Evolutionary conservation across 1,139 yeast species (phyloP), one percentile per base, ranked within the genome.

Genomic region (Yamadazyma pseudoaaseri): DNA sequence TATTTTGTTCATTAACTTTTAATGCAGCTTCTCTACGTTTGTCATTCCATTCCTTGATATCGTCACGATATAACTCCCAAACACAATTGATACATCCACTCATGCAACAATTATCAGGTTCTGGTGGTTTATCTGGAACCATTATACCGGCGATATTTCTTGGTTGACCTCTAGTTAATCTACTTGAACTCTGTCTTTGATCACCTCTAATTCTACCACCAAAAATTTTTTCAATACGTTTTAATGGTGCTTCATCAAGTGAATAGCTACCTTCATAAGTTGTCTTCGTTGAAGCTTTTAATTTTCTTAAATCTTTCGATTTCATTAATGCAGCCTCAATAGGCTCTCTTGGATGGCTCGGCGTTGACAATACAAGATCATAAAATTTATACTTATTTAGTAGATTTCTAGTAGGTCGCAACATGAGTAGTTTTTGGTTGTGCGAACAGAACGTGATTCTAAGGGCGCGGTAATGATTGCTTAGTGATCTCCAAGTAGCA

Each of bases 31-130:
- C 56, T 31, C 60, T 59, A 21, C 95, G 67, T 48, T 70, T 62
- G 1, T 45, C 54, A 48, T 79, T 76, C 96, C 96, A 92, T 17
- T 87, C 89, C 44, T 79, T 81, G 32, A 90, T 51, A 54, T 92
- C 97, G 35, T 90, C 97, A 47, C 84, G 81, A 56, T 78, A 92
- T 37, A 86, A 63, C 48, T 90, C 97, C 97, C 97, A 92, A 2
- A 92, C 97, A 59, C 98, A 92, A 58, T 90, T 86, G 26, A 87
- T 79, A 57, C 98, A 92, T 2, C 98, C 98, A 43, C 95, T 82
- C 96, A 89, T 89, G 57, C 98, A 92, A 57, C 98, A 92, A 56
- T 90, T 89, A 49, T 89, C 95, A 2, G 97, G 97, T 49, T 87
- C 96, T 5, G 65, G 68, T 1, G 98, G 98, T 50, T 72, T 73